Base-by-base conservation (phyloP, 352 stramenopile genomes). In the Pythium guiyangense region DNA sequence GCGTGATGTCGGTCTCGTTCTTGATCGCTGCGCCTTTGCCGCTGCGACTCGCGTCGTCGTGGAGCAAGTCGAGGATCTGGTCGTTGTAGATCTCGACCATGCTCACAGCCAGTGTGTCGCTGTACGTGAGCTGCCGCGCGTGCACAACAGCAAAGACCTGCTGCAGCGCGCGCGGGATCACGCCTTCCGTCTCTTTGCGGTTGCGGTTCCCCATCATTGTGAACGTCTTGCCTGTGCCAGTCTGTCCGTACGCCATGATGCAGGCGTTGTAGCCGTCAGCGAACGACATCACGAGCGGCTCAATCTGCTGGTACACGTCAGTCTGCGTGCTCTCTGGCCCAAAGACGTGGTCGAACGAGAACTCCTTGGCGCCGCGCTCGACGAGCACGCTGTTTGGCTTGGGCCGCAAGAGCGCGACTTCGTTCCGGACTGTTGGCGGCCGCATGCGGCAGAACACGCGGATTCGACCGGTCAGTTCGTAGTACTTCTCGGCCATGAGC, bases 161-260 rank as follows among this genome's bases (percentile, higher is more conserved):
- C 63, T 98, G 77, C 39, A 99, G 86, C 3, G 95, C 97, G n/a
- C 96, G 87, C 39, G 96, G 96, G 62, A 95, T 98, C 57, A 99
- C 96, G 67, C 96, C 96, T 12, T 81, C 72, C 22, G 72, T 68
- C 27, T 82, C 78, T 46, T 91, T 74, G 9, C 84, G 64, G 47
- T 67, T 37, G 3, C 67, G 62, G 15, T 76, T 70, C 27, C 94
- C 95, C 62, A 98, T 87, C 96, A 99, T 99, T 5, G 97, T 99
- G 60, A 92, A 96, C 6, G 96, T 99, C 73, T 99, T 99, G 39
- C 96, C 97, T 14, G 81, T 91, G 45, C 85, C 81, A 0, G 96
- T 99, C 73, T 99, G 96, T 10, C 97, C 97, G 64, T 99, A 99
- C 22, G 97, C 97, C 78, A 99, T 98, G 64, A 99, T 99, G 66